Percentiles rank a stretch among this genome's conserved stretches.
These are phyloP conservation scores for Zychaea mexicana DNA, from an alignment of 371 early-diverging fungal genomes.

Conservation along the genomic window DNA sequence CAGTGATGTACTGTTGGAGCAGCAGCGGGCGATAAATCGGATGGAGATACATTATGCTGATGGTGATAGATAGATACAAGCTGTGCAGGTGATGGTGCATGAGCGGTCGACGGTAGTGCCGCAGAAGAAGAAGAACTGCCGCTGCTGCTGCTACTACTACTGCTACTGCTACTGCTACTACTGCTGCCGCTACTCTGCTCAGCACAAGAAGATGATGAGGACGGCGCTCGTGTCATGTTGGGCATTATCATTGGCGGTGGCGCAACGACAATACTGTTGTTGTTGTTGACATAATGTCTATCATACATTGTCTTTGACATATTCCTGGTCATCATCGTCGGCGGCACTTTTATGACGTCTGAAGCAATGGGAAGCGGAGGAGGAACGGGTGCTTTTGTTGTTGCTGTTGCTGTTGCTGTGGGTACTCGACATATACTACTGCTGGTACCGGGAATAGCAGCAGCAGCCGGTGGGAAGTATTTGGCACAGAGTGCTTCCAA, in stretches of 20 bases:
- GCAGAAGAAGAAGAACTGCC: not conserved
- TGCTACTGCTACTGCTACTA: not conserved
- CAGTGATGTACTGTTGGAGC: not conserved
- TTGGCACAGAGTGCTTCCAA: slow-evolving; percentile 41
- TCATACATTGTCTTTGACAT: too few species aligned
- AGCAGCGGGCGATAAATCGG: not conserved
- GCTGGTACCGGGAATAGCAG: not conserved
- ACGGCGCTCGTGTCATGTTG: not conserved
- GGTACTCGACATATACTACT: not conserved
- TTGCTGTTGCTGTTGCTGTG: not conserved
- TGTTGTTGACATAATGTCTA: not conserved
- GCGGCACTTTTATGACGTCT: too few species aligned
- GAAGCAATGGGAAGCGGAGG: not conserved
- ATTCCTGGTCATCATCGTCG: not conserved
- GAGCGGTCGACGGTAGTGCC: not conserved
- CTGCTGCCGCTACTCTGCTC: not conserved
- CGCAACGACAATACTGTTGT: not conserved
- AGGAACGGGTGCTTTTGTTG: not conserved
- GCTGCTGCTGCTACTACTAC: not conserved
- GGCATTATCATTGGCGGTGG: not conserved
- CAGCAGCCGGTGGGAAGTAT: not conserved
- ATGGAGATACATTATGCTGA: not conserved
- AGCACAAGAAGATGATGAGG: not conserved
- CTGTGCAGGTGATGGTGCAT: not conserved
- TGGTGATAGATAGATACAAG: not conserved